These are phyloP conservation scores for Royoungia palumana DNA, from an alignment of 768 basidiomycete species.

Conservation along the genomic window DNA sequence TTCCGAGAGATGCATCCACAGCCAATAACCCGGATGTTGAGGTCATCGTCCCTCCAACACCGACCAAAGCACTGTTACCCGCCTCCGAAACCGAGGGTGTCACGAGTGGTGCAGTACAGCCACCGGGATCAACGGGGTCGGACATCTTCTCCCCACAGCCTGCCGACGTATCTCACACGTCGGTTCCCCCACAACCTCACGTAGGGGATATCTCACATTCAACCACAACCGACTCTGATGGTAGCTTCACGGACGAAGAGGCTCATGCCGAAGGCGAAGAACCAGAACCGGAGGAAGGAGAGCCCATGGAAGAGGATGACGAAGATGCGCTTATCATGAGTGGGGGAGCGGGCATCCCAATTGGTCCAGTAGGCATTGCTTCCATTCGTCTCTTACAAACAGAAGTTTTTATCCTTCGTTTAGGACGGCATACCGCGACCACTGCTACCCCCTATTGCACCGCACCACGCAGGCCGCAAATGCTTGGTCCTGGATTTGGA, in stretches of 20 bases:
- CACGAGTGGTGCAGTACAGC: slow-evolving; percentile 88
- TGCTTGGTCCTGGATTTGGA: slow-evolving; percentile 96
- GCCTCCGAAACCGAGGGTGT: slow-evolving; percentile 81
- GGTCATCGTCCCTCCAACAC: slow-evolving; percentile 46
- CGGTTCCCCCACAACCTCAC: slow-evolving; percentile 28
- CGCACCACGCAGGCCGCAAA: slow-evolving; percentile 83
- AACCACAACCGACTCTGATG: slow-evolving; percentile 32
- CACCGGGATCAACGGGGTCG: slow-evolving; percentile 75
- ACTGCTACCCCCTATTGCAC: slow-evolving; percentile 79
- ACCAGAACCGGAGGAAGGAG: slow-evolving; percentile 55
- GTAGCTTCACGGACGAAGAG: slow-evolving; percentile 58
- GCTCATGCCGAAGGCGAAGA: slow-evolving; percentile 69
- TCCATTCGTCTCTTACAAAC: neutral
- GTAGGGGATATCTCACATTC: slow-evolving; percentile 29
- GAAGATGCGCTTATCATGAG: slow-evolving; percentile 86
- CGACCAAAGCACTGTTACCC: slow-evolving; percentile 45
- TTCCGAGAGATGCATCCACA: slow-evolving; percentile 22
- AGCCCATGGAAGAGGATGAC: slow-evolving; percentile 74
- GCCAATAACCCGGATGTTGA: slow-evolving; percentile 31
- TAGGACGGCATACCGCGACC: slow-evolving; percentile 88
- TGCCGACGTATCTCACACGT: slow-evolving; percentile 22
- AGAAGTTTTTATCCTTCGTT: neutral
- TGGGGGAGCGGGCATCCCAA: slow-evolving; percentile 93
- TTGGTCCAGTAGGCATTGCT: slow-evolving; percentile 70
- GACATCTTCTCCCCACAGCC: slow-evolving; percentile 31